These are phyloP conservation scores for Triticum dicoccoides DNA, from an alignment of 176 grass and related monocot species.

Conservation along the genomic window DNA sequence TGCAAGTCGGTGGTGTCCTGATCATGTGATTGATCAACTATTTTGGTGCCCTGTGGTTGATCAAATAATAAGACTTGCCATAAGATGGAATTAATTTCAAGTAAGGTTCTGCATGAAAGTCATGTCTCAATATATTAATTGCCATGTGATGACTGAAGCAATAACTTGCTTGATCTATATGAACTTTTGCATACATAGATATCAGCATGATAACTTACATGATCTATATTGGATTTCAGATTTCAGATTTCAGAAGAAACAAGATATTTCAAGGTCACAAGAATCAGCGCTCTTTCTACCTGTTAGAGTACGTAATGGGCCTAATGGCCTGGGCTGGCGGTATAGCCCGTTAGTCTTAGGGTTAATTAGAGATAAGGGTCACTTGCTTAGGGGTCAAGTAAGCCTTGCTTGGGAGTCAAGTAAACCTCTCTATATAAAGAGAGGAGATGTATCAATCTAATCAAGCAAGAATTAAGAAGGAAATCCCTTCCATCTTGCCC, in stretches of 20 bases:
- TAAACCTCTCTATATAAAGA: no score
- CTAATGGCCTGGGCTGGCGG: no score
- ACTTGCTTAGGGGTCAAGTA: no score
- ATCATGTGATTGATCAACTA: constrained; percentile 77
- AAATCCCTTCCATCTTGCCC: no score
- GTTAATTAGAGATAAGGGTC: no score
- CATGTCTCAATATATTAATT: background rate
- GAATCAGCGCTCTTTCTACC: background rate
- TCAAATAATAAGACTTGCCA: background rate
- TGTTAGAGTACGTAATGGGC: no score
- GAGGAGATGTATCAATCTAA: no score
- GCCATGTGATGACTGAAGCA: background rate
- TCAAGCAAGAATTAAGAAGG: no score
- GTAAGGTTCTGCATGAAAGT: background rate
- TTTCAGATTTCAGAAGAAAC: constrained; percentile 1
- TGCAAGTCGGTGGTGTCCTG: constrained; percentile 92
- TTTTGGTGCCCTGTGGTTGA: constrained; percentile 50
- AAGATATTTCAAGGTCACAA: constrained; percentile 1
- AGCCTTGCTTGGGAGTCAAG: no score
- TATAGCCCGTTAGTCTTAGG: no score
- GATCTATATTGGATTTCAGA: background rate
- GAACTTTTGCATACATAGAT: background rate
- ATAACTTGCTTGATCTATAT: background rate
- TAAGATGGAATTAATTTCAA: background rate
- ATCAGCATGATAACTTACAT: background rate